A percentile compares a stretch with the other conserved stretches of the same genome.
These are phyloP conservation scores for Elsinoe arachidis DNA, from an alignment of 2,329 filamentous ascomycete genomes.

Conservation along the genomic window DNA sequence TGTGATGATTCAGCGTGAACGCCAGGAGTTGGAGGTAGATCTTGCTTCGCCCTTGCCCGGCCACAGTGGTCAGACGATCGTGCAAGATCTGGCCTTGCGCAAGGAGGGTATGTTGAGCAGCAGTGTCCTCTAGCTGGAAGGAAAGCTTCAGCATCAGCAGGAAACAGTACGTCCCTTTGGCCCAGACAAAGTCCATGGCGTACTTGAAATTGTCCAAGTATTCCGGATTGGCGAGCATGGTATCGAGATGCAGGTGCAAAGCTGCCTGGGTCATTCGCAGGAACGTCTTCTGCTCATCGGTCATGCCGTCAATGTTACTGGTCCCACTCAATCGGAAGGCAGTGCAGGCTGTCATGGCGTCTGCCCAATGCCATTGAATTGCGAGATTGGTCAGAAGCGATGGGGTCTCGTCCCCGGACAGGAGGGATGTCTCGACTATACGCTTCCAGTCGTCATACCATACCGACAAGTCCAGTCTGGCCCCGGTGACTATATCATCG, in stretches of 20 bases:
- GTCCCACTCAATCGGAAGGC: not conserved
- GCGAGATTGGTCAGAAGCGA: not conserved
- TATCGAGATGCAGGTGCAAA: not conserved
- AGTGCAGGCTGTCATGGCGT: not conserved
- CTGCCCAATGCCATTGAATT: constrained; percentile 2
- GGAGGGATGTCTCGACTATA: not conserved
- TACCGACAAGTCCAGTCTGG: not conserved
- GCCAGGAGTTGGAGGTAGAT: not conserved
- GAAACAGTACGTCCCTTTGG: constrained; percentile 51
- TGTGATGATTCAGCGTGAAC: not conserved
- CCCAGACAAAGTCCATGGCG: constrained; percentile 52
- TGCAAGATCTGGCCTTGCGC: constrained; percentile 7
- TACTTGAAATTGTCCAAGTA: constrained; percentile 46
- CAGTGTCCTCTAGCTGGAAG: constrained; percentile 38
- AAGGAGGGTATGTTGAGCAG: not conserved
- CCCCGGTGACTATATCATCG: not conserved
- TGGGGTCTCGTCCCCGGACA: not conserved
- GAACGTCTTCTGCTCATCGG: not conserved
- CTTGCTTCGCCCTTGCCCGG: not conserved
- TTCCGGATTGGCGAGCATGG: constrained; percentile 11
- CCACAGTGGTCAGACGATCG: not conserved
- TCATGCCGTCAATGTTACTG: not conserved
- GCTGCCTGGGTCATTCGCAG: not conserved
- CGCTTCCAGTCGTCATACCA: constrained; percentile 1
- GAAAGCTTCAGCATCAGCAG: constrained; percentile 46